Evolutionary conservation across 306 rosid genomes (phyloP), one percentile per base, ranked within the genome.

Genomic region (Prunus armeniaca): DNA sequence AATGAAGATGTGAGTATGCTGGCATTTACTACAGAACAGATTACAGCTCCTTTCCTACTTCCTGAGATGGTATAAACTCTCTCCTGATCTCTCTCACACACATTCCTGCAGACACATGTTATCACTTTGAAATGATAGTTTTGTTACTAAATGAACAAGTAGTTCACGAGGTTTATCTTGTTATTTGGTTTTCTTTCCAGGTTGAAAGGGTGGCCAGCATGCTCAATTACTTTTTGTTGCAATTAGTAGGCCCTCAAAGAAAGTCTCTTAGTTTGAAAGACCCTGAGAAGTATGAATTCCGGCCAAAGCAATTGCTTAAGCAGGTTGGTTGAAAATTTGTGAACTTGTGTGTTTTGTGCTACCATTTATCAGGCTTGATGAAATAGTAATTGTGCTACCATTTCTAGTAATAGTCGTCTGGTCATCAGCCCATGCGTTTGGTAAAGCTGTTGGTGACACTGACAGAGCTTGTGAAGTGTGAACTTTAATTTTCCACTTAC

Each of bases 171-270:
- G 51, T 82, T 58, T 19, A 71, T 49, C 51, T 20, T 71, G 6
- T 64, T 45, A 55, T 75, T 41, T 67, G 43, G 11, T 27, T 46
- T 55, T 67, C 38, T 66, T 70, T 73, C 71, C 85, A 96, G 99
- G 98, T 96, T 65, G 99, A 96, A 71, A 86, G 99, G 82, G 99
- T 96, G 76, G 99, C 99, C 65, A 93, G 99, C 83, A 96, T 96
- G 99, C 98, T 96, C 81, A 96, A 93, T 89, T 96, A 96, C 70
- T 96, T 96, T 86, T 85, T 96, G 77, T 82, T 92, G 80, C 99
- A 96, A 86, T 88, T 96, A 78, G 99, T 91, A 76, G 99, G 99
- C 73, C 99, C 99, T 63, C 99, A 96, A 78, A 89, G 98, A 81
- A 96, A 78, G 87, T 92, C 98, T 12, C 99, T 96, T 73, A 89